These are phyloP conservation scores for Xylariaceae sp. DNA, from an alignment of 2,329 filamentous ascomycete species.

Conservation along the genomic window DNA sequence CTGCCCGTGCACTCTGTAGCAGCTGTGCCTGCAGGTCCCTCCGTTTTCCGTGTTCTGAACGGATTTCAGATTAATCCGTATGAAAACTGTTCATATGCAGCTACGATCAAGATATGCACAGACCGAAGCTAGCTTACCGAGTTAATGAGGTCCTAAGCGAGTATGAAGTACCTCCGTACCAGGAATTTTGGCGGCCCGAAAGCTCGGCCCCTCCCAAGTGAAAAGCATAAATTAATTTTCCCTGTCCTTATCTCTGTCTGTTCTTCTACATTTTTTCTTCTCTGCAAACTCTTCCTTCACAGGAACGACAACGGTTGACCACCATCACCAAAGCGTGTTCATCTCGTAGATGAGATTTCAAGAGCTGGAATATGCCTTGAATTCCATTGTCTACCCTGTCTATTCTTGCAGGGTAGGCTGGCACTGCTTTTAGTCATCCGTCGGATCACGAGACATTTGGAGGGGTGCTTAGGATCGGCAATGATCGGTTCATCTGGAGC, in stretches of 20 bases:
- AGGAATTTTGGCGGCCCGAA: background rate
- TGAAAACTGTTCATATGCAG: background rate
- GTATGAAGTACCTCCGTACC: background rate
- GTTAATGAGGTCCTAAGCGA: too few relatives aligned
- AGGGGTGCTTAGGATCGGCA: slow-evolving; percentile 24
- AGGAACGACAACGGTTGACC: background rate
- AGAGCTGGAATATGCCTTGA: slow-evolving; percentile 6
- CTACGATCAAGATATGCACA: too few relatives aligned
- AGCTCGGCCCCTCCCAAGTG: background rate
- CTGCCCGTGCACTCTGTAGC: too few relatives aligned
- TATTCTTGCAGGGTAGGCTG: background rate
- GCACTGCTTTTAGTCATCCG: background rate
- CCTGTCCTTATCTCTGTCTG: background rate
- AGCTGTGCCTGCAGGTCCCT: too few relatives aligned
- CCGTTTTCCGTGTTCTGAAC: too few relatives aligned
- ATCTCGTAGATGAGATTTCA: background rate
- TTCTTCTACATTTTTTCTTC: background rate
- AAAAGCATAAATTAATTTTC: background rate
- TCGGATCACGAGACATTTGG: background rate
- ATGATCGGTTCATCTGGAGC: slow-evolving; percentile 21
- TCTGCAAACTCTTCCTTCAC: background rate
- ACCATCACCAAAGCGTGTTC: too few relatives aligned
- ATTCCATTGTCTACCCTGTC: background rate
- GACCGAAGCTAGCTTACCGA: too few relatives aligned
- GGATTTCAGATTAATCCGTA: too few relatives aligned